Base-by-base conservation (phyloP, 1,284 basidiomycete genomes). In the Thecaphora frezii region DNA sequence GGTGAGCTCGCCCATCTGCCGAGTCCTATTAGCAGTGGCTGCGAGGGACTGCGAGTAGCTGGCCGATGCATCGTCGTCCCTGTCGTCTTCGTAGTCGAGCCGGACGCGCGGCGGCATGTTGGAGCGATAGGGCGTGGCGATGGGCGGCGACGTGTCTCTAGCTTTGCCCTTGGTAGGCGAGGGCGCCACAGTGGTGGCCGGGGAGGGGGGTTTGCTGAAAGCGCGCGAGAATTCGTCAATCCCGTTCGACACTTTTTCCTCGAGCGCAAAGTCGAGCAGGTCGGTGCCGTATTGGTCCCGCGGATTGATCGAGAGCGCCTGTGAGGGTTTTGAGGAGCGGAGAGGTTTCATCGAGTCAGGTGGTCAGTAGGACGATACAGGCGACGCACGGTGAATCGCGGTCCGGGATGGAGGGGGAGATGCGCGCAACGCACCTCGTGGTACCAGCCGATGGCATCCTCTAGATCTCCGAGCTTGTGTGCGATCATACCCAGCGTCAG, bases 391-490 rank as follows among this genome's bases (percentile, higher is more conserved):
- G 30, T n/a, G 22, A 45, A 19, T 18, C 12, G 5, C 47, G 12
- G 47, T 9, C n/a, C 5, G 14, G n/a, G 5, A 48, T 5, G 19
- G 10, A 10, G 39, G n/a, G 23, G 9, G 10, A 18, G 19, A 9
- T n/a, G 12, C 23, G 22, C 24, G 10, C 21, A 25, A 51, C 51
- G 12, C 44, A 53, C 63, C 23, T 66, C 62, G 37, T 75, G 73
- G 45, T 77, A 76, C 54, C 64, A 66, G 13, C 51, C 61, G 13
- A 78, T 57, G 8, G 76, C 76, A 13, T 68, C 62, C 13, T 63
- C 70, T 23, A 77, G 23, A 22, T 66, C 41, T 24, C 67, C 71
- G 41, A 51, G 21, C 42, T 62, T 62, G 28, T 77, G 75, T 18
- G 63, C 54, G 7, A 70, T 38, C 67, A 78, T 74, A 1, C 59